Conservation (phyloP, 192 early-diverging fungal genomes). For the Coemansia sp. region DNA sequence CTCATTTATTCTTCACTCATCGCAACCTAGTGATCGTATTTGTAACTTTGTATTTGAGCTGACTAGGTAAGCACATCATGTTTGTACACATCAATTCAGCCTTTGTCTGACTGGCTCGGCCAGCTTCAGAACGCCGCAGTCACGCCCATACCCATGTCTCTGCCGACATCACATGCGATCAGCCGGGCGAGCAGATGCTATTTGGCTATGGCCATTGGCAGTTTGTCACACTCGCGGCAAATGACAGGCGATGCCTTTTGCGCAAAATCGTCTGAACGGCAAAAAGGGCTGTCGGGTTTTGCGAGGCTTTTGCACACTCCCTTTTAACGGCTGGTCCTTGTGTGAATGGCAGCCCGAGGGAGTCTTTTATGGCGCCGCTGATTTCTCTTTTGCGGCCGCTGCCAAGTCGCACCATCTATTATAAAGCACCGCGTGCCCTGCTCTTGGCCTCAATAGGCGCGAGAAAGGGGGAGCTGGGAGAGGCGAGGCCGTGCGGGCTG, state of each 20-base stretch:
- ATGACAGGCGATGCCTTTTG: neutral
- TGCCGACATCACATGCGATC: neutral
- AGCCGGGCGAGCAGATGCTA: neutral
- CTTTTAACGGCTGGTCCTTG: neutral
- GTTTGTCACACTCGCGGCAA: neutral
- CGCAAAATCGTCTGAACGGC: neutral
- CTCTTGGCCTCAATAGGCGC: slow-evolving; percentile 2
- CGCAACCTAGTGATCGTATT: neutral
- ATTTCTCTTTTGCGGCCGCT: slow-evolving; percentile 5
- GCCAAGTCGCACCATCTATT: slow-evolving; percentile 1
- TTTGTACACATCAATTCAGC: neutral
- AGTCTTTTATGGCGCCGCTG: slow-evolving; percentile 1
- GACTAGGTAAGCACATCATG: neutral
- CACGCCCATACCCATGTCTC: neutral
- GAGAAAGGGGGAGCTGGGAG: slow-evolving; percentile 2
- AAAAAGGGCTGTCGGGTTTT: neutral
- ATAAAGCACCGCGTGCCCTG: too few relatives aligned
- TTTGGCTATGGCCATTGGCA: neutral
- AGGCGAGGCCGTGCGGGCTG: neutral
- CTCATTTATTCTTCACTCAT: neutral
- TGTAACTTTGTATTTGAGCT: slow-evolving; percentile 1
- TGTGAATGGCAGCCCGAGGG: neutral
- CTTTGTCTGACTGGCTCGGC: too few relatives aligned
- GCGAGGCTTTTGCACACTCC: neutral
- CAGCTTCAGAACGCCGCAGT: neutral